Conservation (phyloP, 1,284 basidiomycete species). For the Papiliotrema flavescens region DNA sequence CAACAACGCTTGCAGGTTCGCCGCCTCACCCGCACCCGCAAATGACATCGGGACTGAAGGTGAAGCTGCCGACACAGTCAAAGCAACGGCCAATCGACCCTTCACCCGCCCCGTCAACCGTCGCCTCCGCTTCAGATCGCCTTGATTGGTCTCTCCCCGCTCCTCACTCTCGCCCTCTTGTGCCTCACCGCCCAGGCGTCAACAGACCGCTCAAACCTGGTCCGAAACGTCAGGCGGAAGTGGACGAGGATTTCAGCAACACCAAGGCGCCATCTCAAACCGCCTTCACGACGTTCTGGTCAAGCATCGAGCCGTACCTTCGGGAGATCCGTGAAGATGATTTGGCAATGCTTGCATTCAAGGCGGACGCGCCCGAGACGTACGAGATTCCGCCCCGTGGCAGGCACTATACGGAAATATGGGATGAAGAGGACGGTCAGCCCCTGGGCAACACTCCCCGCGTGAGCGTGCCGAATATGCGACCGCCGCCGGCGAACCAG, state of each 20-base stretch:
- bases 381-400: slow-evolving; percentile 83
- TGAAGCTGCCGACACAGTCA: slow-evolving; percentile 23
- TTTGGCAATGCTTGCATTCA: slow-evolving; percentile 79
- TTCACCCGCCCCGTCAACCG: slow-evolving; percentile 49
- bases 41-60: slow-evolving; percentile 39
- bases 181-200: slow-evolving; percentile 64
- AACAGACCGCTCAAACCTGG: slow-evolving; percentile 67
- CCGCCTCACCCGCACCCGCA: slow-evolving; percentile 18
- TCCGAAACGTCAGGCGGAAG: slow-evolving; percentile 74
- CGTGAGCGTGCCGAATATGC: slow-evolving; percentile 32
- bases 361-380: slow-evolving; percentile 77
- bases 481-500: slow-evolving; percentile 14
- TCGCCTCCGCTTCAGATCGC: slow-evolving; percentile 25
- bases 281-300: slow-evolving; percentile 65
- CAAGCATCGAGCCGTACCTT: slow-evolving; percentile 78
- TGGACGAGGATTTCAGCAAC: slow-evolving; percentile 81
- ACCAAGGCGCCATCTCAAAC: slow-evolving; percentile 62
- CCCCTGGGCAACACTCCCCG: slow-evolving; percentile 34
- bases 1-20: slow-evolving; percentile 55
- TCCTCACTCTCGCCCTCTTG: slow-evolving; percentile 49
- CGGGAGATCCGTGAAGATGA: slow-evolving; percentile 84
- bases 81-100: slow-evolving; percentile 35
- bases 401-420: slow-evolving; percentile 79
- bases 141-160: slow-evolving; percentile 43
- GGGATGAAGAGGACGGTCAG: slow-evolving; percentile 81